A percentile compares a stretch with the other conserved stretches of the same genome.
Conservation (phyloP, 805 yeast genomes). For the Kodamaea restingae region DNA sequence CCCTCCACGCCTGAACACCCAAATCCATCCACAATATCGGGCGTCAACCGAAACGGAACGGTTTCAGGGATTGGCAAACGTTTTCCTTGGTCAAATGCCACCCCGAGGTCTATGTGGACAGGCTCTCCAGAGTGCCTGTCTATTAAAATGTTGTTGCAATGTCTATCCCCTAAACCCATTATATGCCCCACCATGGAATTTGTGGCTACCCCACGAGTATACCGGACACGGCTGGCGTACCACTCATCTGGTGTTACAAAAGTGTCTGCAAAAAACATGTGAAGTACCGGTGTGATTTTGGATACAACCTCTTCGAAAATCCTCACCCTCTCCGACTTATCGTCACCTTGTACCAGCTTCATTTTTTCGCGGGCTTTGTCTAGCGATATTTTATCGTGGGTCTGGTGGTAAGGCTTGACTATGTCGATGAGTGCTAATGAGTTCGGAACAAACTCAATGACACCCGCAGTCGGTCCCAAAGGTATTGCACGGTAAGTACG, state of each 20-base stretch:
- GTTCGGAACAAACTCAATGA: constrained; percentile 82
- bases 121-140: constrained; percentile 86
- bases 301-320: constrained; percentile 45
- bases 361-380: constrained; percentile 61
- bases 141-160: constrained; percentile 82
- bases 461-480: constrained; percentile 80
- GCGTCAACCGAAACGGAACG: constrained; percentile 87
- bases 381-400: constrained; percentile 43
- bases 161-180: constrained; percentile 93
- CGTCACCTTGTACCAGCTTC: constrained; percentile 51
- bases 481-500: constrained; percentile 90
- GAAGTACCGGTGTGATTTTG: constrained; percentile 62
- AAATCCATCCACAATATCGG: constrained; percentile 89
- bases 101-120: constrained; percentile 92
- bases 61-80: constrained; percentile 82
- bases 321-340: constrained; percentile 40
- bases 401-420: constrained; percentile 58
- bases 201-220: constrained; percentile 76
- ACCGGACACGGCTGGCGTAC: constrained; percentile 61
- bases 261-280: constrained; percentile 64
- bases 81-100: constrained; percentile 93
- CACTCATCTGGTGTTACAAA: constrained; percentile 68
- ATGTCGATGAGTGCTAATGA: constrained; percentile 70
- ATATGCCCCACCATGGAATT: constrained; percentile 84
- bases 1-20: constrained; percentile 88